Conservation (phyloP, 148 eudicot species). For the Arbutus unedo region DNA sequence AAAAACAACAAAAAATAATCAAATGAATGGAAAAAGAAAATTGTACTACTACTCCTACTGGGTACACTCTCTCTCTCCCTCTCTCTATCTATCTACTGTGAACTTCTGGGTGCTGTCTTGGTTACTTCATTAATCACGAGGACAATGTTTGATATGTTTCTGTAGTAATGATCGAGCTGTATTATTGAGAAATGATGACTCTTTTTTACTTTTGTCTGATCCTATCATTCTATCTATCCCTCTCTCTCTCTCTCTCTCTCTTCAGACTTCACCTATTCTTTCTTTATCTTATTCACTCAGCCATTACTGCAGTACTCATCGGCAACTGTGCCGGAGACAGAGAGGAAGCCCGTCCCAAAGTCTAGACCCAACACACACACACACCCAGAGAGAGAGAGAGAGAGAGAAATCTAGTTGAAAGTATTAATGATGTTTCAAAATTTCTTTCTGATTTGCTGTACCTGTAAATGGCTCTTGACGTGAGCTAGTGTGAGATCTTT, state of each 20-base stretch:
- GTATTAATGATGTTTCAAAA: neutral
- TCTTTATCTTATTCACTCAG: constrained; percentile 14
- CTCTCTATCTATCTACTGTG: neutral
- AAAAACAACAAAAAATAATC: neutral
- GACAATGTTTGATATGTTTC: constrained; percentile 30
- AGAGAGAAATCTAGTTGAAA: neutral
- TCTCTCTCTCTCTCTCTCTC: constrained; percentile 15
- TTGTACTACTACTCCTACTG: neutral
- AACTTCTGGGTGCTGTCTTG: constrained; percentile 5
- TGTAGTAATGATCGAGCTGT: constrained; percentile 23
- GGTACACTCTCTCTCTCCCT: neutral
- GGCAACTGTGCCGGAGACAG: constrained; percentile 49
- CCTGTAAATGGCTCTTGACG: constrained; percentile 69
- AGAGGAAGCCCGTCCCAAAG: constrained; percentile 22
- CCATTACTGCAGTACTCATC: constrained; percentile 26
- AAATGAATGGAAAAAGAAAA: neutral
- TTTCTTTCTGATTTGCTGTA: constrained; percentile 17
- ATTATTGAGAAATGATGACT: constrained; percentile 49
- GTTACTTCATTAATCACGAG: constrained; percentile 46
- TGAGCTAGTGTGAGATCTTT: constrained; percentile 63
- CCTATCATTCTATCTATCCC: constrained; percentile 16
- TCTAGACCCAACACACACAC: neutral
- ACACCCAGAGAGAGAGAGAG: constrained; percentile 14
- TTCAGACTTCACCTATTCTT: constrained; percentile 18
- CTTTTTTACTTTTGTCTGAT: constrained; percentile 23